Evolutionary conservation across 176 grass and related monocot genomes (phyloP), one percentile per base, ranked within the genome.

Genomic region (Zoysia japonica): DNA sequence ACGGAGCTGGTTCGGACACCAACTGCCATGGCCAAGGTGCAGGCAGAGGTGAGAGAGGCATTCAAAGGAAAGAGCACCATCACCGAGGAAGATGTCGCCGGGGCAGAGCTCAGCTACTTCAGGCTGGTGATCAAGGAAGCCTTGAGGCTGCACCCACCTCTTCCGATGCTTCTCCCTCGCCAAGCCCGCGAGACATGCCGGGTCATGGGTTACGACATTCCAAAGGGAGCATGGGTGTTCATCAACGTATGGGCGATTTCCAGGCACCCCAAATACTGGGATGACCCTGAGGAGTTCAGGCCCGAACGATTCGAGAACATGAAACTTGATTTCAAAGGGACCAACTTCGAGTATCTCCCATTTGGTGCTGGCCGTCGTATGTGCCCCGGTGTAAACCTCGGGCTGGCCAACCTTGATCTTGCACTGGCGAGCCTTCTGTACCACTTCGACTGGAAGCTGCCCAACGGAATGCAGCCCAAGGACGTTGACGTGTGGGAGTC

Each of bases 291-390:
- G 28, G 28, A 28, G 28, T 28, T 28, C 28, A 61, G 41, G 15
- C 78, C 78, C 2, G 54, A 71, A 6, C 55, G 78, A 5, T 81
- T 81, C 5, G 44, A 71, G 5, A 35, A 62, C 2, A 62, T 0
- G 0, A 62, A 1, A 45, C 1, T 49, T 0, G 67, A 70, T 14
- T 70, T 38, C 51, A 61, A 81, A 13, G 78, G 78, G 14, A 62
- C 2, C 0, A 14, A 20, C 44, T 71, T 40, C 13, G 78, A 71
- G 42, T 81, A 8, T 0, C 52, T 81, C 46, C 67, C 78, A 3
- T 81, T 81, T 11, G 78, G 78, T 11, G 37, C 78, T 12, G 78
- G 78, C 3, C 54, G 78, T 1, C 68, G 78, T 0, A 80, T 80
- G 52, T 80, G 78, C 53, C 51, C 78, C 0, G 78, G 53, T 0